Conservation (phyloP, 179 eudicot genomes). For the Sideroxylon spinosum region DNA sequence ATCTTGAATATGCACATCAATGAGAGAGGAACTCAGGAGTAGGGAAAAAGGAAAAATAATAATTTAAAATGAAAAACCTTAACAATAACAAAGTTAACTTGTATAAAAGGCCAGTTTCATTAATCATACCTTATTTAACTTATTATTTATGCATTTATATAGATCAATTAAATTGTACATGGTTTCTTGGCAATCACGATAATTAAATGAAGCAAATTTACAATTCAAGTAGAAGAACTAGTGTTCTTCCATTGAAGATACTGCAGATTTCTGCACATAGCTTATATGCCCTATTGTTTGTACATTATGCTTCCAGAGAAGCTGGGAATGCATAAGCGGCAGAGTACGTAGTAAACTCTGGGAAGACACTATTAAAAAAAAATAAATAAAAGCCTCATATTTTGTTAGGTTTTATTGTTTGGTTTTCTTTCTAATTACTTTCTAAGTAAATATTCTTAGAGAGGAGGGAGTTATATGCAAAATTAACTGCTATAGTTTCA, state of each 20-base stretch:
- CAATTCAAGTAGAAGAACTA: neutral
- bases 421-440: neutral
- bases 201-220: neutral
- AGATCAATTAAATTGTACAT: neutral
- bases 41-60: neutral
- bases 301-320: conserved; percentile 1
- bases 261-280: conserved; percentile 3
- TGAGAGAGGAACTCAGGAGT: neutral
- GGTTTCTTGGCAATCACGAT: neutral
- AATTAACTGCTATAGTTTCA: neutral
- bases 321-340: neutral
- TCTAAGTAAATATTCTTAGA: neutral
- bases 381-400: neutral
- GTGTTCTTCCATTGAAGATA: neutral
- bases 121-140: neutral
- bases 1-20: neutral
- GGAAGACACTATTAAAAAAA: neutral
- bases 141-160: neutral
- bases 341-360: neutral
- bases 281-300: neutral
- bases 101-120: neutral
- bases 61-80: neutral
- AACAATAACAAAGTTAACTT: neutral
- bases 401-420: neutral
- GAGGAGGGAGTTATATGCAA: neutral